Evolutionary conservation across 805 yeast species (phyloP).

Genomic region (Metschnikowia baotianmanensis): DNA sequence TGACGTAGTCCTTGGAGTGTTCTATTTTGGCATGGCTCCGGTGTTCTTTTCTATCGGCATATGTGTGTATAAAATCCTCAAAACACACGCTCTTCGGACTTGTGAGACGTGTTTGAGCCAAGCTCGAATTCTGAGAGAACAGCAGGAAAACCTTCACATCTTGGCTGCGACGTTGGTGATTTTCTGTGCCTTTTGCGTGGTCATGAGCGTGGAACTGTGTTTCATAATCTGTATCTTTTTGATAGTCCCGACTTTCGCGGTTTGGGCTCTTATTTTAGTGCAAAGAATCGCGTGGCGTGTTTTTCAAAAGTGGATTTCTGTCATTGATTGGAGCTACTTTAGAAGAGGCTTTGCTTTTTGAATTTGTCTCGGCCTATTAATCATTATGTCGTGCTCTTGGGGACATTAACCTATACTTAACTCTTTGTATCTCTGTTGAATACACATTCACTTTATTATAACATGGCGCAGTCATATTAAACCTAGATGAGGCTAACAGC

Average conservation of each 20-base stretch:
- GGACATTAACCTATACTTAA: too few relatives aligned
- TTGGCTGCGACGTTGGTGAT: not conserved
- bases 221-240: not conserved
- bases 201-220: not conserved
- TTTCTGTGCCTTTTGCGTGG: not conserved
- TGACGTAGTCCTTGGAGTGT: not conserved
- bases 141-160: not conserved
- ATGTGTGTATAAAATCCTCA: not conserved
- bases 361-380: not conserved
- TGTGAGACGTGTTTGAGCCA: not conserved
- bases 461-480: not conserved
- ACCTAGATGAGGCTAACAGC: not conserved
- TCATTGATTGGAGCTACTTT: not conserved
- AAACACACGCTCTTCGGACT: not conserved
- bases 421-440: too few relatives aligned
- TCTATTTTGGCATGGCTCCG: not conserved
- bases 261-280: not conserved
- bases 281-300: not conserved
- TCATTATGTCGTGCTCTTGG: too few relatives aligned
- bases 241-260: not conserved
- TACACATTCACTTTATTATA: too few relatives aligned
- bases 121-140: not conserved
- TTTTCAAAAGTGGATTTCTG: not conserved
- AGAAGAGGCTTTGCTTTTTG: not conserved
- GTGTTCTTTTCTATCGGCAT: not conserved